Percentiles rank a stretch among this genome's conserved stretches.
phyloP scores from a whole-genome alignment of 73 alveolate genomes.

The Paramecium octaurelia region DNA sequence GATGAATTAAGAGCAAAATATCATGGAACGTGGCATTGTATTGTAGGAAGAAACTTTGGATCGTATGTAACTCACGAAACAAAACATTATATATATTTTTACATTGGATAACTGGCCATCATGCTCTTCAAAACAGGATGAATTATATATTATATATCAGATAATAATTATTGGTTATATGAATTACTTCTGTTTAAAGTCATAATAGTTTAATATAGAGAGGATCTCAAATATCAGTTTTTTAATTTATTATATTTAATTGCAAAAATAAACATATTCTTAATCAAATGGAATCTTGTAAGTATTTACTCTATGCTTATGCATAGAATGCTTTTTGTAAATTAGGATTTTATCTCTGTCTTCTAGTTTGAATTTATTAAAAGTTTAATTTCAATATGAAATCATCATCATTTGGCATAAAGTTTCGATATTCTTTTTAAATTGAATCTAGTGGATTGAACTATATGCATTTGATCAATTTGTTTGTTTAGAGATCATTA shows the following conservation, averaged over 20 bases:
- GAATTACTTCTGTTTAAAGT: neutral
- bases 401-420: neutral
- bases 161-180: neutral
- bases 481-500: neutral
- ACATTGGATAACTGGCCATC: constrained; percentile 95
- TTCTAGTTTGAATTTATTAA: neutral
- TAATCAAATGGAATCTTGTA: neutral
- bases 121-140: constrained; percentile 86
- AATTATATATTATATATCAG: neutral
- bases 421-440: neutral
- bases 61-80: constrained; percentile 90
- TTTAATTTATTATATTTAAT: neutral
- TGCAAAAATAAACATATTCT: neutral
- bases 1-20: constrained; percentile 61
- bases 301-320: neutral
- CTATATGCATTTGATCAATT: neutral
- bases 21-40: constrained; percentile 94
- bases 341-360: neutral
- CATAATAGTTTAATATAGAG: neutral
- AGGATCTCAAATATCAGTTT: neutral
- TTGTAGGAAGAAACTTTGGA: constrained; percentile 96
- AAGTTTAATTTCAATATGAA: neutral
- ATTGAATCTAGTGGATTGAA: neutral
- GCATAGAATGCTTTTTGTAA: neutral
- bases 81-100: constrained; percentile 95